Percentiles rank a stretch among this genome's conserved stretches.
Conservation (phyloP, 2,329 filamentous ascomycete species). For the Chrysosporium queenslandicum region DNA sequence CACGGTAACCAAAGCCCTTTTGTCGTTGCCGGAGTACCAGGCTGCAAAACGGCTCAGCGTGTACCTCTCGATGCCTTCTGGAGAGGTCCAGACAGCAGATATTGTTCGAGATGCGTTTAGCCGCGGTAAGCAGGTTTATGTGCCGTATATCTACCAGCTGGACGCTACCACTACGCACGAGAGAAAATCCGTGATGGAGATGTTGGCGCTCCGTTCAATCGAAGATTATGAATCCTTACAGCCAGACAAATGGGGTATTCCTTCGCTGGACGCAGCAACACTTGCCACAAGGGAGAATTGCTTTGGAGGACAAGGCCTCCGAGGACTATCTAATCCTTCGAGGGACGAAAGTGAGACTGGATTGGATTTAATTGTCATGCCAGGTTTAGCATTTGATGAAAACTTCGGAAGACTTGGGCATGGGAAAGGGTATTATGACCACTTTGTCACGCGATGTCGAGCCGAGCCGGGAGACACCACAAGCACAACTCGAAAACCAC, state of each 20-base stretch:
- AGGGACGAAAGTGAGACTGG: conserved; percentile 29
- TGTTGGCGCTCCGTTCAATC: conserved; percentile 67
- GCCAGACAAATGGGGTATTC: conserved; percentile 86
- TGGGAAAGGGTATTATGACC: conserved; percentile 95
- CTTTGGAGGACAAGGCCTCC: conserved; percentile 53
- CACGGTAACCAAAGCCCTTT: conserved; percentile 54
- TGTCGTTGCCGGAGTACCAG: conserved; percentile 61
- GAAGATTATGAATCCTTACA: conserved; percentile 68
- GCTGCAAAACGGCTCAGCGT: conserved; percentile 67
- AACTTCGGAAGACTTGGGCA: conserved; percentile 72
- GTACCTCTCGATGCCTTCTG: conserved; percentile 84
- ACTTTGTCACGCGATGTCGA: conserved; percentile 71
- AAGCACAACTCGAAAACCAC: conserved; percentile 40
- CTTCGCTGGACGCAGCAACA: conserved; percentile 61
- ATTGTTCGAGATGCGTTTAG: conserved; percentile 73
- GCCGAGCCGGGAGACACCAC: conserved; percentile 25
- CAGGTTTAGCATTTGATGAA: conserved; percentile 82
- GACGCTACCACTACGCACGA: conserved; percentile 22
- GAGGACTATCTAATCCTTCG: conserved; percentile 10
- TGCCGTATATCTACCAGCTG: conserved; percentile 75
- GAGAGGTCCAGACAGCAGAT: conserved; percentile 72
- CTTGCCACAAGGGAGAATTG: conserved; percentile 60
- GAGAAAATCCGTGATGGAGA: conserved; percentile 75
- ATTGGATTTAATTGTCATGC: conserved; percentile 81
- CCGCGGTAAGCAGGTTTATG: conserved; percentile 73